These are phyloP conservation scores for Rusavskia elegans DNA, from an alignment of 495 filamentous ascomycete genomes.

Conservation along the genomic window DNA sequence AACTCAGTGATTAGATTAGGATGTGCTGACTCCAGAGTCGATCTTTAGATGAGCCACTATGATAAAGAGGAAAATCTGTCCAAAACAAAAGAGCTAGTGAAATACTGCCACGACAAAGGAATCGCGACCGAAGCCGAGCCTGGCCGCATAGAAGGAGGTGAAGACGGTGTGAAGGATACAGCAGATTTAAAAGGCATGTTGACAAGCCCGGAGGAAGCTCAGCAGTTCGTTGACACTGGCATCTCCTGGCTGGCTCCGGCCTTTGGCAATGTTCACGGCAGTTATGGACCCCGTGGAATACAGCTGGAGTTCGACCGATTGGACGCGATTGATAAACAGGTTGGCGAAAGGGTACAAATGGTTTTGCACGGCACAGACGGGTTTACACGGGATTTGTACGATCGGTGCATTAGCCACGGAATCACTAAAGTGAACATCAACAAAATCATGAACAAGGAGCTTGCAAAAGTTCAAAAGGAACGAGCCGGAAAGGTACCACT, in stretches of 20 bases:
- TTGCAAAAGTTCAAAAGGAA: conserved; percentile 46
- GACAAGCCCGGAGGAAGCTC: conserved; percentile 64
- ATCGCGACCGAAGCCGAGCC: conserved; percentile 73
- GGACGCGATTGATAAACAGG: conserved; percentile 41
- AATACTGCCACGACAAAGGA: conserved; percentile 56
- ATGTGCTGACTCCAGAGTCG: no score
- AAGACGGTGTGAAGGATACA: conserved; percentile 69
- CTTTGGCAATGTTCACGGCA: conserved; percentile 77
- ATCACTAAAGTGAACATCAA: conserved; percentile 75
- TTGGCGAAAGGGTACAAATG: conserved; percentile 45
- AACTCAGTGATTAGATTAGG: no score
- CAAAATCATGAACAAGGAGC: conserved; percentile 62
- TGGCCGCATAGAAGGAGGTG: conserved; percentile 67
- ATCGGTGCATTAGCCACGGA: conserved; percentile 50
- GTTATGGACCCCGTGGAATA: conserved; percentile 61
- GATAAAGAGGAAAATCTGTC: conserved; percentile 68
- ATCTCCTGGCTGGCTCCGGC: conserved; percentile 75
- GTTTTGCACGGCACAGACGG: conserved; percentile 70
- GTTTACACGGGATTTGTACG: conserved; percentile 52
- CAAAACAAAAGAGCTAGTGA: conserved; percentile 51
- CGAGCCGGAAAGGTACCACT: conserved; percentile 39
- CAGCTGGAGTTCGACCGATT: conserved; percentile 59
- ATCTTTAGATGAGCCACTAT: conserved; percentile 48
- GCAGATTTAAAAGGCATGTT: conserved; percentile 55
- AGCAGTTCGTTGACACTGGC: conserved; percentile 61